Evolutionary conservation across 192 early-diverging fungal genomes (phyloP).

Genomic region (Coemansia sp.): DNA sequence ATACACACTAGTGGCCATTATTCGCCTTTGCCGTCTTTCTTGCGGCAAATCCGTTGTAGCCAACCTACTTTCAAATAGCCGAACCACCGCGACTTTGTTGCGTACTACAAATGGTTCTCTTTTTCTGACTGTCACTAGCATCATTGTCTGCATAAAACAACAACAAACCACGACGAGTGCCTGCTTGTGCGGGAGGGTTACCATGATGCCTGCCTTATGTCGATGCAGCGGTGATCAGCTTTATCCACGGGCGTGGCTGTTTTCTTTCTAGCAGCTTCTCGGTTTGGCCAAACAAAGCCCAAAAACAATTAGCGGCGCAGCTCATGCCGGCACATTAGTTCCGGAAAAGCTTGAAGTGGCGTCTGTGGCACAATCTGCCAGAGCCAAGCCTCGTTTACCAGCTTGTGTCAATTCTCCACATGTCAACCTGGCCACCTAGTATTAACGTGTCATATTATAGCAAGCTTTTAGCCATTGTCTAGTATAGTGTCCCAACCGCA

Average conservation of each 20-base stretch:
- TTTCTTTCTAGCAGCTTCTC: neutral
- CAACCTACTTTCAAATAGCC: constrained; percentile 1
- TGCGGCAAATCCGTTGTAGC: neutral
- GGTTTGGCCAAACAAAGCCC: neutral
- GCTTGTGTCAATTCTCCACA: neutral
- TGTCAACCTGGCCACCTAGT: neutral
- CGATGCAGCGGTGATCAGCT: neutral
- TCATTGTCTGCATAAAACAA: neutral
- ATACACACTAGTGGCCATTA: neutral
- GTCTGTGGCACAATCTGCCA: neutral
- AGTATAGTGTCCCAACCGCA: neutral
- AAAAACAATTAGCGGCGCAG: neutral
- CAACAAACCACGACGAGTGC: neutral
- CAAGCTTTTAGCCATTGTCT: neutral
- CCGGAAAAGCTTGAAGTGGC: neutral
- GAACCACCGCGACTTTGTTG: neutral
- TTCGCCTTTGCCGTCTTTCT: neutral
- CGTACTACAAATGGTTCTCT: neutral
- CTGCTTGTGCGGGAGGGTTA: neutral
- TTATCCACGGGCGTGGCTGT: neutral
- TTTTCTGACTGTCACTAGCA: neutral
- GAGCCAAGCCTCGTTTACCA: neutral
- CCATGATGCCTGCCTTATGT: neutral
- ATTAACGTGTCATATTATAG: neutral
- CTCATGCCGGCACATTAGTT: neutral